Conservation (phyloP, 2,329 filamentous ascomycete genomes). For the Chaetomium strumarium region DNA sequence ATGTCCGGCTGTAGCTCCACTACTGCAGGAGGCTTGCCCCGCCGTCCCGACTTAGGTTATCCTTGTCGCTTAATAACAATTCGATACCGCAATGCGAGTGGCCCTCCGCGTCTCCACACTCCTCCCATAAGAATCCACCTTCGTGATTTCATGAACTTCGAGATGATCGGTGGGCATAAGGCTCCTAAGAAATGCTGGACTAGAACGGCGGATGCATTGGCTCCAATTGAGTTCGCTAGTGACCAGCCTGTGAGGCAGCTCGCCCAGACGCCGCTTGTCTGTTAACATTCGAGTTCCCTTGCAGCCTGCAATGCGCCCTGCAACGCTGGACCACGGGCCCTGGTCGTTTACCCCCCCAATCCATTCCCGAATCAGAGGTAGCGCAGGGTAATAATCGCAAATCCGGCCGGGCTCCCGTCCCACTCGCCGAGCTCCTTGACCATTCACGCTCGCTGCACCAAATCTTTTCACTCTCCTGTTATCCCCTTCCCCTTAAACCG, state of each 20-base stretch:
- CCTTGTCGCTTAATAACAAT: not conserved
- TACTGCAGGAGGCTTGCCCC: not conserved
- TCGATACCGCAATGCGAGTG: slow-evolving; percentile 1
- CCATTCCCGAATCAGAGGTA: slow-evolving; percentile 20
- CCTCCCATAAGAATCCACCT: too few relatives aligned
- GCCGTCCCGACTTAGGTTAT: too few relatives aligned
- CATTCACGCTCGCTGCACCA: slow-evolving; percentile 10
- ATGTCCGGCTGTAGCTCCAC: slow-evolving; percentile 4
- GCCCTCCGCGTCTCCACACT: too few relatives aligned
- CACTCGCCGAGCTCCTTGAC: slow-evolving; percentile 11
- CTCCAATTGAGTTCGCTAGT: not conserved
- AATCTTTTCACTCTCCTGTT: slow-evolving; percentile 15
- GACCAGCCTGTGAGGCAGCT: too few relatives aligned
- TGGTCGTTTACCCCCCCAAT: slow-evolving; percentile 8
- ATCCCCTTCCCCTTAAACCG: not conserved
- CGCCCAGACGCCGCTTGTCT: not conserved
- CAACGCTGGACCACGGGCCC: slow-evolving; percentile 11
- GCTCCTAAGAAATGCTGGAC: too few relatives aligned
- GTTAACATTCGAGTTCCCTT: not conserved
- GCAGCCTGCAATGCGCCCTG: slow-evolving; percentile 10
- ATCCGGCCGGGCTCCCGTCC: slow-evolving; percentile 20
- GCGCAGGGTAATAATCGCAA: slow-evolving; percentile 24
- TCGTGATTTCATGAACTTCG: too few relatives aligned
- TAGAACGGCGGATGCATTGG: too few relatives aligned
- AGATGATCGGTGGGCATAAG: too few relatives aligned